Base-by-base conservation (phyloP, 179 eudicot species). In the Carnegiea gigantea region DNA sequence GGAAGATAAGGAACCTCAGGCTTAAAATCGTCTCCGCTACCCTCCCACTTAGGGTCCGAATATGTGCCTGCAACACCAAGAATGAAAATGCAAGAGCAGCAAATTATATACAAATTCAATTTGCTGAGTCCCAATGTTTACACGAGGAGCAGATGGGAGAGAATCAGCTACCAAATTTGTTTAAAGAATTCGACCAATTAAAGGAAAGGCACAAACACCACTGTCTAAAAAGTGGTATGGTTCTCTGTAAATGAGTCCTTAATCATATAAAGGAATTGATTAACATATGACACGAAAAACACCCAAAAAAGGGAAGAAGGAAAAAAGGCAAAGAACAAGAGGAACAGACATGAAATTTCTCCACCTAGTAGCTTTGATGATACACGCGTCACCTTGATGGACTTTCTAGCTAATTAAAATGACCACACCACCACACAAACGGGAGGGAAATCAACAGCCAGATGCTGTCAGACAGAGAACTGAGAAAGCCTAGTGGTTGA, bases 1-100 rank as follows among this genome's bases (percentile, higher is more conserved):
- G 99, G 87, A 95, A 97, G 46, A 97, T 86, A 82, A 97, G 90
- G 85, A 97, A 97, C 77, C 98, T 87, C 77, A 97, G 90, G 88
- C 99, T 97, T 80, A 97, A 82, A 80, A 97, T 89, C 65, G 97
- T 97, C 90, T 97, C 99, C 79, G 89, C 83, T 77, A 95, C 79
- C 85, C 98, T 92, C 82, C 98, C 95, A 30, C 92, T 86, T 64
- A 92, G 82, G 67, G 92, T 92, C 80, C 91, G 93, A 75, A 97
- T 90, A 87, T 97, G 99, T 70, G 88, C 91, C 99, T 97, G 92
- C 74, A 85, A 78, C 33, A 79, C 43, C 68, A 71, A 68, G 11
- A 14, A 73, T 72, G 24, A 68, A 21, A 64, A 73, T 26, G 38
- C 18, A 71, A 43, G 49, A 60, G 17, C 26, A 54, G 21, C 7